These are phyloP conservation scores for Pseudozyma pruni DNA, from an alignment of 1,284 basidiomycete genomes.

Conservation along the genomic window DNA sequence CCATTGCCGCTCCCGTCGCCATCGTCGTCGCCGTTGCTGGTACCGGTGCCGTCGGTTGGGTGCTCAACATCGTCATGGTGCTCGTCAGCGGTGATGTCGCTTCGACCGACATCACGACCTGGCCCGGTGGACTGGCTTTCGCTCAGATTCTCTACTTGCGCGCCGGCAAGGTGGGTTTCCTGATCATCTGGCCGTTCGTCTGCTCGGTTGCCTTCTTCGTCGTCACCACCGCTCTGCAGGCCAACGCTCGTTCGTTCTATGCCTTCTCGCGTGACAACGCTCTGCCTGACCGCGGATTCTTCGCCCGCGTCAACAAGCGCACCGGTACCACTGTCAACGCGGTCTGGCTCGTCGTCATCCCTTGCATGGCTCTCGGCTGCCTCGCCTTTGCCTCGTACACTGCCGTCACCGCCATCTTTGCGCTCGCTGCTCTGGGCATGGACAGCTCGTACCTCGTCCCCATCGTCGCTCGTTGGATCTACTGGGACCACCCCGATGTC, in stretches of 20 bases:
- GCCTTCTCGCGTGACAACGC: conserved; percentile 88
- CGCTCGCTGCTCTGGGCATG: conserved; percentile 78
- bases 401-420: conserved; percentile 64
- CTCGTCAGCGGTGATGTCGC: conserved; percentile 74
- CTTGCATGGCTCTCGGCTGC: conserved; percentile 58
- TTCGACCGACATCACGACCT: conserved; percentile 35
- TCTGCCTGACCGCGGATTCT: conserved; percentile 82
- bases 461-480: conserved; percentile 74
- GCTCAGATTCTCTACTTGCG: conserved; percentile 62
- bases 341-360: conserved; percentile 80
- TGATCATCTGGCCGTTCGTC: conserved; percentile 71
- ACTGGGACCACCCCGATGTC: conserved; percentile 82
- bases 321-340: conserved; percentile 80
- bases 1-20: conserved; percentile 79
- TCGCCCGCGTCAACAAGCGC: conserved; percentile 75
- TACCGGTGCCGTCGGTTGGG: conserved; percentile 61
- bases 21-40: conserved; percentile 83
- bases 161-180: conserved; percentile 73
- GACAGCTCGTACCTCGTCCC: conserved; percentile 74
- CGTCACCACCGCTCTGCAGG: conserved; percentile 77
- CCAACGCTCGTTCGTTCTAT: conserved; percentile 85
- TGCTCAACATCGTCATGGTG: conserved; percentile 74
- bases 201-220: conserved; percentile 68
- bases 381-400: conserved; percentile 60
- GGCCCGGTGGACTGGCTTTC: conserved; percentile 65